Evolutionary conservation across 1,284 basidiomycete genomes (phyloP).

Genomic region (Leccinum griseonigrum): DNA sequence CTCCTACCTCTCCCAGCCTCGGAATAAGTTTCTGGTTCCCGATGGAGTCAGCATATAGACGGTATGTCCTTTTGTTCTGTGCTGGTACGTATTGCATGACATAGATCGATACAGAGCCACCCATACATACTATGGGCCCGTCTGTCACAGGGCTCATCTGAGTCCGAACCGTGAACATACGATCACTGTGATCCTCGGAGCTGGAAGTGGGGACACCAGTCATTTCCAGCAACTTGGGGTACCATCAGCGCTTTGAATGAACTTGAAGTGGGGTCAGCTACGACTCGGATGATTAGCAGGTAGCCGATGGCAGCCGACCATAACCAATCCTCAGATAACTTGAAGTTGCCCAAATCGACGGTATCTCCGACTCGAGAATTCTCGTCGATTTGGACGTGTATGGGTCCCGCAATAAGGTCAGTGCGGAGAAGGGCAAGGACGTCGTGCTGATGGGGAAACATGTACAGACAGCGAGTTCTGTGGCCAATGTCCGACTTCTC

Average conservation of each 20-base stretch:
- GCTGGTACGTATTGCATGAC: background rate
- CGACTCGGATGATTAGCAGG: background rate
- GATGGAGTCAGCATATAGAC: too few species aligned
- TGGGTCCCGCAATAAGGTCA: constrained; percentile 38
- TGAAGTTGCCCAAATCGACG: constrained; percentile 7
- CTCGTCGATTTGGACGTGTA: constrained; percentile 7
- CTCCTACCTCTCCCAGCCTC: too few species aligned
- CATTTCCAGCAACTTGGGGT: constrained; percentile 5
- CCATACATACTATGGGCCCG: background rate
- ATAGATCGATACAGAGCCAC: constrained; percentile 29
- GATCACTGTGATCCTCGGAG: constrained; percentile 15
- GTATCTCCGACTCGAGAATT: too few species aligned
- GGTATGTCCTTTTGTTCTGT: background rate
- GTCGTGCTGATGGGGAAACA: constrained; percentile 61
- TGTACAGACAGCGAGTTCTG: constrained; percentile 36
- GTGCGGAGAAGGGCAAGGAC: constrained; percentile 29
- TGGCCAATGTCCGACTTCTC: background rate
- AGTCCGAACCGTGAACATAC: constrained; percentile 41
- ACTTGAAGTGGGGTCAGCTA: background rate
- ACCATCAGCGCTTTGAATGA: constrained; percentile 1
- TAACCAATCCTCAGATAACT: background rate
- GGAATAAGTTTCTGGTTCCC: too few species aligned
- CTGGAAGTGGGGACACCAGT: constrained; percentile 8
- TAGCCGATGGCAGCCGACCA: background rate
- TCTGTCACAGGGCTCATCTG: background rate